Conservation (phyloP, 768 basidiomycete species). For the Dacryopinax spathularia region DNA sequence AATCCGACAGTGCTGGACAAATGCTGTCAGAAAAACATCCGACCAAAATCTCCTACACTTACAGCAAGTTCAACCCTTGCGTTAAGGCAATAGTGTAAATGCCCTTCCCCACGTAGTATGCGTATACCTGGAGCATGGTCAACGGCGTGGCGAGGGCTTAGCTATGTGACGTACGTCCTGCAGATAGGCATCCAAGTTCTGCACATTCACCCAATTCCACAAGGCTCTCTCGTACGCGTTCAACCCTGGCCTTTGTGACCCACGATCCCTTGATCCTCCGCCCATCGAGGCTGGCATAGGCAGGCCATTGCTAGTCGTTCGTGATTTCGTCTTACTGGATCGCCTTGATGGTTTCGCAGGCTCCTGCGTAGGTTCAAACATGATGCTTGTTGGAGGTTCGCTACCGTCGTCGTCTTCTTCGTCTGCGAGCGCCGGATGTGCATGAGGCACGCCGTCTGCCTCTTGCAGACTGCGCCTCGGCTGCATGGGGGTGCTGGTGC, state of each 20-base stretch:
- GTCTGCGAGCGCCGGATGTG: background rate
- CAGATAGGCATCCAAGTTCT: slow-evolving; percentile 88
- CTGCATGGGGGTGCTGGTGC: background rate
- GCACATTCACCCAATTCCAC: slow-evolving; percentile 99
- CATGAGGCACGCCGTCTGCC: no score
- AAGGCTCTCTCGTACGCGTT: slow-evolving; percentile 81
- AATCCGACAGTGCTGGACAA: slow-evolving; percentile 79
- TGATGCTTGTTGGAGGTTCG: background rate
- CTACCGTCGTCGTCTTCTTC: background rate
- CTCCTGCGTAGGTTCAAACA: background rate
- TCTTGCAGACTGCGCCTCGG: background rate
- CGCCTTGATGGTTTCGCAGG: background rate
- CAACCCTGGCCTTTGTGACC: slow-evolving; percentile 30
- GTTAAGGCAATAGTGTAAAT: slow-evolving; percentile 88
- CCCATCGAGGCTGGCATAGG: background rate
- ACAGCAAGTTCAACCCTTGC: slow-evolving; percentile 89
- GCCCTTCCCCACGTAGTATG: slow-evolving; percentile 93
- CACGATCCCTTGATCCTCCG: background rate
- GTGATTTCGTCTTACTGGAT: background rate
- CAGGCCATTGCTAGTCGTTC: background rate
- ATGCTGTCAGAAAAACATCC: slow-evolving; percentile 9
- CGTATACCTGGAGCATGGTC: slow-evolving; percentile 36
- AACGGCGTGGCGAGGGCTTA: background rate
- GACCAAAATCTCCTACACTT: slow-evolving; percentile 25
- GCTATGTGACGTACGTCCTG: slow-evolving; percentile 48